phyloP scores from a whole-genome alignment of 2,329 filamentous ascomycete genomes.

The Lomentospora prolificans region DNA sequence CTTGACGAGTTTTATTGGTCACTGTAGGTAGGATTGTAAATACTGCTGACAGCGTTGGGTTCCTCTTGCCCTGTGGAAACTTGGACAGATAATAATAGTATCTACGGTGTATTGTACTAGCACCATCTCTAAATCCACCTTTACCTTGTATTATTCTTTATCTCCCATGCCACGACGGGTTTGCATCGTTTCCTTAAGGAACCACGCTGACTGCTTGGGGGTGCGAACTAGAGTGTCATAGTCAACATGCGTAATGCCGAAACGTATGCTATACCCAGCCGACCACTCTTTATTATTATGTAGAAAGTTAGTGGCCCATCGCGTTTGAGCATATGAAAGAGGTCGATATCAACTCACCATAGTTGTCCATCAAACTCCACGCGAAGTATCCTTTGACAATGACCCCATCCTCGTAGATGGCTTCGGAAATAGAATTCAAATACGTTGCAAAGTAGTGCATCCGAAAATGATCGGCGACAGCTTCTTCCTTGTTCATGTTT shows the following conservation, averaged over 20 bases:
- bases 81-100: too few species aligned
- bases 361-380: conserved; percentile 26
- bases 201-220: conserved; percentile 25
- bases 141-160: too few species aligned
- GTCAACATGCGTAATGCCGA: conserved; percentile 27
- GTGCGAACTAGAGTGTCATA: conserved; percentile 26
- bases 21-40: too few species aligned
- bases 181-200: conserved; percentile 20
- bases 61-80: too few species aligned
- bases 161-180: too few species aligned
- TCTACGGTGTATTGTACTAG: too few species aligned
- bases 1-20: too few species aligned
- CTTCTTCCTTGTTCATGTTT: conserved; percentile 9
- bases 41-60: too few species aligned
- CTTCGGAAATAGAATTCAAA: conserved; percentile 17
- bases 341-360: conserved; percentile 17
- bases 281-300: conserved; percentile 20
- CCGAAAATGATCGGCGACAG: conserved; percentile 12
- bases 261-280: conserved; percentile 26
- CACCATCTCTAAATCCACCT: too few species aligned
- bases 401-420: conserved; percentile 18
- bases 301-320: neutral
- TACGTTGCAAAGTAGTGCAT: conserved; percentile 14
- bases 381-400: conserved; percentile 23
- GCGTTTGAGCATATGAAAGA: too few species aligned